Base-by-base conservation (phyloP, 2,329 filamentous ascomycete species). In the Pochonia chlamydosporia region DNA sequence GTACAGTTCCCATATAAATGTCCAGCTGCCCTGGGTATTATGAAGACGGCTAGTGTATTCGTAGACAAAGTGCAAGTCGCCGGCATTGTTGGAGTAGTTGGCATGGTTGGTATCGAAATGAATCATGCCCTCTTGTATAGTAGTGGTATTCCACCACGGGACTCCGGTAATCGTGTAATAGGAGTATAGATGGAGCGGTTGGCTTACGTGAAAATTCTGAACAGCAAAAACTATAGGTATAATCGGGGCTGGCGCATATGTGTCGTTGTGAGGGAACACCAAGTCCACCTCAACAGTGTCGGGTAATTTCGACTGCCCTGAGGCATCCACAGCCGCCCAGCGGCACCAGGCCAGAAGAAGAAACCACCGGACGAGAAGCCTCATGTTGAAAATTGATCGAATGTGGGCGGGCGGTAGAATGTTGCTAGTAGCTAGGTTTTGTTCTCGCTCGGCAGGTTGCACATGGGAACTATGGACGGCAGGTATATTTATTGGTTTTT, bases 221-320 rank as follows among this genome's bases (percentile, higher is more conserved):
- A 59, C 30, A 16, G 53, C 56, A 47, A 61, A 61, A 31, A 59
- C 51, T 43, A 61, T 31, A 24, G 57, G 59, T 23, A 61, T 52
- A 3, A 44, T 43, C 13, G 42, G 25, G 13, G 48, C 48, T 9
- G 54, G 59, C 21, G 53, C 48, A 48, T 59, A 60, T 4, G 54
- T 60, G 51, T 61, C 56, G 18, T 57, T 56, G 40, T 56, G 57
- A 5, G 59, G 58, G 45, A 62, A 61, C 4, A 59, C 44, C 35
- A 61, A 26, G 33, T 56, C 56, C 37, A 60, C 28, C 43, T 59
- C 56, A 23, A 52, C 26, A n/a, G 43, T 44, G 21, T 40, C 52
- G 8, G 47, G 11, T n/a, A 18, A 2, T 21, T 36, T 23, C 10
- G 16, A 33, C 42, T 36, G 23, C 26, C n/a, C 26, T 1, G 42